Base-by-base conservation (phyloP, 2,329 filamentous ascomycete genomes). In the Fusarium marasasianum region DNA sequence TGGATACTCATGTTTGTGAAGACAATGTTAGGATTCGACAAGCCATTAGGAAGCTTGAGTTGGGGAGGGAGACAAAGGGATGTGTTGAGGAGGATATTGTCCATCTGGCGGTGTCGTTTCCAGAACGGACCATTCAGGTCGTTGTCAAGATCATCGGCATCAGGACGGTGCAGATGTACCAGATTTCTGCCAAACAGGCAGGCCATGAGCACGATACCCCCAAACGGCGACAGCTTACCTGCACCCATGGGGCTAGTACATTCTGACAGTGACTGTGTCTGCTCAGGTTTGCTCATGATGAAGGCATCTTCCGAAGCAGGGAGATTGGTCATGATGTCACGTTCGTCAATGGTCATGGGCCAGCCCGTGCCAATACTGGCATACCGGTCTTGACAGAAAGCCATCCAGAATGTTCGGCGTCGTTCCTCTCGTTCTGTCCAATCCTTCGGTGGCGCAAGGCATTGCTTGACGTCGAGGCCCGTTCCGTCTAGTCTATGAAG, bases 1-100 rank as follows among this genome's bases (percentile, higher is more conserved):
- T 98, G 95, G 38, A 99, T 94, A 80, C 94, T 95, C 94, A 99
- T 98, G 78, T 98, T 98, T 65, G 93, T 91, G 81, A 98, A 98
- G 9, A 98, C 91, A 61, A 96, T 91, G 73, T 98, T 98, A 8
- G 95, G 89, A 78, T 95, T 93, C 22, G 87, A 85, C 40, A 98
- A 84, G 1, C 94, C 94, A 22, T 85, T 84, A 1, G 96, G 95
- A 38, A 98, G 86, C 75, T 96, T 94, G 38, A 98, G 87, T 73
- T 93, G 88, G 40, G 90, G 87, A 0, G 96, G 96, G n/a, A 98
- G 86, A 45, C 92, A 92, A 24, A 98, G 88, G 1, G 94, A 92
- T 1, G 93, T 97, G 80, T 96, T 96, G 65, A 97, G 90, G 7
- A 99, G 87, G 66, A 97, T 94, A 77, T 95, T 95, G 81, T 98